phyloP scores from a whole-genome alignment of 2,329 filamentous ascomycete genomes.

The Endothia cerciana region DNA sequence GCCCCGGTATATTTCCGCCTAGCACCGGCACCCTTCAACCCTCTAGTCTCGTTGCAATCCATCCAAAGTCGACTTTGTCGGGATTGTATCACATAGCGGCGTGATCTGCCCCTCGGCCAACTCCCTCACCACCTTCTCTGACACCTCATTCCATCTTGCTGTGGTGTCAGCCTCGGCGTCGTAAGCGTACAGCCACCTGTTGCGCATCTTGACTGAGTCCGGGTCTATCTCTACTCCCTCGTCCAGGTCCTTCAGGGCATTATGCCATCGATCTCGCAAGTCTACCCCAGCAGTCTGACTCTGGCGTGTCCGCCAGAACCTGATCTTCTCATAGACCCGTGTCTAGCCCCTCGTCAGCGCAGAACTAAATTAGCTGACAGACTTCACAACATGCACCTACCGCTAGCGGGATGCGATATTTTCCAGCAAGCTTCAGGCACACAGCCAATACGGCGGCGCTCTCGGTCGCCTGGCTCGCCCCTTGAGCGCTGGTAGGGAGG shows the following conservation, averaged over 20 bases:
- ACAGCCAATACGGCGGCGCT: slow-evolving; percentile 51
- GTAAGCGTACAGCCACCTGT: slow-evolving; percentile 51
- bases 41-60: not conserved
- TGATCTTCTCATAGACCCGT: slow-evolving; percentile 47
- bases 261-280: slow-evolving; percentile 49
- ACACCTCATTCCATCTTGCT: slow-evolving; percentile 47
- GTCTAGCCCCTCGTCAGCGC: slow-evolving; percentile 36
- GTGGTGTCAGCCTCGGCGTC: slow-evolving; percentile 50
- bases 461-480: slow-evolving; percentile 58
- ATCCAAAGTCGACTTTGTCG: not conserved
- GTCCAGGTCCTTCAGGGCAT: slow-evolving; percentile 45
- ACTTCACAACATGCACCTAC: slow-evolving; percentile 32
- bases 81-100: slow-evolving; percentile 38
- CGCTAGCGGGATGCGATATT: slow-evolving; percentile 44
- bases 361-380: not conserved
- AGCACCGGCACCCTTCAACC: no score
- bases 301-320: slow-evolving; percentile 44
- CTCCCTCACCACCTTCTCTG: slow-evolving; percentile 41
- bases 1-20: not conserved
- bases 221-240: slow-evolving; percentile 48
- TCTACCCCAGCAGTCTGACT: slow-evolving; percentile 50
- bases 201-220: slow-evolving; percentile 51
- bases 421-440: slow-evolving; percentile 48
- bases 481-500: slow-evolving; percentile 56
- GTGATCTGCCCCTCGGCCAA: slow-evolving; percentile 42